A percentile compares a stretch with the other conserved stretches of the same genome.
These are phyloP conservation scores for Claviceps sp. DNA, from an alignment of 2,329 filamentous ascomycete genomes.

Conservation along the genomic window DNA sequence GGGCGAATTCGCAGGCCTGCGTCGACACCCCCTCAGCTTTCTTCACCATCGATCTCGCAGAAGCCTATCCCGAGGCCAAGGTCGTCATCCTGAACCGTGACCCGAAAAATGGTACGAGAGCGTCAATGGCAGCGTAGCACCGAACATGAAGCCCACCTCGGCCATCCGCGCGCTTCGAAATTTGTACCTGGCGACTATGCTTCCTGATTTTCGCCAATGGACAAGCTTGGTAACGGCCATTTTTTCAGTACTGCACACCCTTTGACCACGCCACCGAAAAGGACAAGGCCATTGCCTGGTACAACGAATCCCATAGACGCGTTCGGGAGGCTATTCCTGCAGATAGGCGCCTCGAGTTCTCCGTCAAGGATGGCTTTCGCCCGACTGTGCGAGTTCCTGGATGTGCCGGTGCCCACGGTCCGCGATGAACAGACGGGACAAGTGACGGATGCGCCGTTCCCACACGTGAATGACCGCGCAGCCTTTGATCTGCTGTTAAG, in stretches of 20 bases:
- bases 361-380: slow-evolving; percentile 26
- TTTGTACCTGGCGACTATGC: slow-evolving; percentile 17
- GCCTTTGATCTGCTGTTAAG: slow-evolving; percentile 9
- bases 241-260: slow-evolving; percentile 11
- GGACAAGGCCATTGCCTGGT: slow-evolving; percentile 24
- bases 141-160: neutral
- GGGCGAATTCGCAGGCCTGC: slow-evolving; percentile 33
- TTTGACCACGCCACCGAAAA: slow-evolving; percentile 21
- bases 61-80: slow-evolving; percentile 22
- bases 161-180: slow-evolving; percentile 5
- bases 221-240: slow-evolving; percentile 15
- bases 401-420: slow-evolving; percentile 22
- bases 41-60: slow-evolving; percentile 24
- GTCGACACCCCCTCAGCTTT: slow-evolving; percentile 44
- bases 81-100: slow-evolving; percentile 26
- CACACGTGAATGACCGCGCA: slow-evolving; percentile 18
- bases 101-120: slow-evolving; percentile 24
- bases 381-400: slow-evolving; percentile 27
- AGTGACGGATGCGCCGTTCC: slow-evolving; percentile 20
- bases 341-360: slow-evolving; percentile 24
- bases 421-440: slow-evolving; percentile 17
- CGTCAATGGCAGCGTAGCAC: slow-evolving; percentile 13
- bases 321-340: slow-evolving; percentile 20
- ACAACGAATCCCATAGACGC: slow-evolving; percentile 21
- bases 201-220: slow-evolving; percentile 13